Evolutionary conservation across 2,329 filamentous ascomycete species (phyloP).

Genomic region (Mariannaea sp.): DNA sequence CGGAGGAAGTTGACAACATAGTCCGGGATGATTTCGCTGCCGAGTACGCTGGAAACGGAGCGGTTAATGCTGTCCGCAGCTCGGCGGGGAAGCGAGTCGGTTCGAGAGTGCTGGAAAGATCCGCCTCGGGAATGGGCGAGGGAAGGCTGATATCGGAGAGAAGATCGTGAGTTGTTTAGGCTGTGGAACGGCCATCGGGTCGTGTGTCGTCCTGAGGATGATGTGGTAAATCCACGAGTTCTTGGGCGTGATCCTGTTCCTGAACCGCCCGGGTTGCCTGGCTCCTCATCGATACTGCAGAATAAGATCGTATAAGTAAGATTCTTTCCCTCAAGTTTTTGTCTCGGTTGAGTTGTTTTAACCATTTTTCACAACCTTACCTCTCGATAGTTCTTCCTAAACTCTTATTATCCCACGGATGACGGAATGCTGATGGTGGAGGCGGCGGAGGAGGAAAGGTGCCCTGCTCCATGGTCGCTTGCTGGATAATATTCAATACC

Average conservation of each 20-base stretch:
- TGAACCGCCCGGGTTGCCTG: slow-evolving; percentile 23
- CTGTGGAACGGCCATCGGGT: slow-evolving; percentile 38
- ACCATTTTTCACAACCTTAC: too few species aligned
- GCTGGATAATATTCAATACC: neutral
- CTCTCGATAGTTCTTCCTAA: slow-evolving; percentile 36
- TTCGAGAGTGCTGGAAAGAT: slow-evolving; percentile 29
- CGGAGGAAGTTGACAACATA: slow-evolving; percentile 61
- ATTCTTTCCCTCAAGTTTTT: neutral
- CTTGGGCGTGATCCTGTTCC: slow-evolving; percentile 24
- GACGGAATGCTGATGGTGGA: slow-evolving; percentile 27
- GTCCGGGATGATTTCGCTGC: slow-evolving; percentile 56
- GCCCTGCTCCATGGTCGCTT: slow-evolving; percentile 30
- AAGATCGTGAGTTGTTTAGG: slow-evolving; percentile 36
- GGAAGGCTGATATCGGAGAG: slow-evolving; percentile 29
- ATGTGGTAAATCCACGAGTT: slow-evolving; percentile 36
- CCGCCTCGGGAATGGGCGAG: slow-evolving; percentile 28
- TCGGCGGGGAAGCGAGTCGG: slow-evolving; percentile 32
- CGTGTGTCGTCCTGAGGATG: slow-evolving; percentile 34
- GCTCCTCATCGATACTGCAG: slow-evolving; percentile 34
- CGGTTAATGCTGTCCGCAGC: slow-evolving; percentile 37
- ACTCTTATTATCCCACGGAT: slow-evolving; percentile 32
- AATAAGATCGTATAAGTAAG: slow-evolving; percentile 5
- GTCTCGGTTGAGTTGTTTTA: neutral
- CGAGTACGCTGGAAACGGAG: slow-evolving; percentile 42
- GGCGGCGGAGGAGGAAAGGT: slow-evolving; percentile 25